phyloP scores from a whole-genome alignment of 2,329 filamentous ascomycete genomes.

The Fusarium oxysporum region DNA sequence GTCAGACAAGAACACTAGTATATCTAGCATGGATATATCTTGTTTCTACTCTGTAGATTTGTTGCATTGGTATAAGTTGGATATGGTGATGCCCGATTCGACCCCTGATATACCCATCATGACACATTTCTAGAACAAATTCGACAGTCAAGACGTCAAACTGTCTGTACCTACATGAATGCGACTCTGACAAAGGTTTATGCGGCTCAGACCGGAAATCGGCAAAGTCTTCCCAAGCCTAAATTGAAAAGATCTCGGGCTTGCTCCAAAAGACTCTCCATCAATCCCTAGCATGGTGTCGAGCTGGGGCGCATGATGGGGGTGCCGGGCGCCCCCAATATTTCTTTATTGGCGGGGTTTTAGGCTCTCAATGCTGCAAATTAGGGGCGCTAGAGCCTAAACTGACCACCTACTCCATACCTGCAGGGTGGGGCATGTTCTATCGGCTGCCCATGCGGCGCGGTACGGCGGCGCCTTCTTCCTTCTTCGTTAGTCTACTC shows the following conservation, averaged over 20 bases:
- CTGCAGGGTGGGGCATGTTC: conserved; percentile 7
- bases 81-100: conserved; percentile 24
- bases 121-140: neutral
- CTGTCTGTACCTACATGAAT: conserved; percentile 23
- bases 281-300: neutral
- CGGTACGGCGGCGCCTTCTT: conserved; percentile 13
- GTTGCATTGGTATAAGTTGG: neutral
- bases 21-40: neutral
- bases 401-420: conserved; percentile 41
- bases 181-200: conserved; percentile 21
- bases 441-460: conserved; percentile 20
- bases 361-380: conserved; percentile 34
- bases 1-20: neutral
- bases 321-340: conserved; percentile 8
- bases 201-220: conserved; percentile 29
- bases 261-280: neutral
- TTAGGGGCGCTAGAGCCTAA: conserved; percentile 37
- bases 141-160: conserved; percentile 1
- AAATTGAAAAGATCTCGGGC: neutral
- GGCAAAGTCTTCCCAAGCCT: conserved; percentile 18
- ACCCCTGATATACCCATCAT: neutral
- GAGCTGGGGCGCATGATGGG: conserved; percentile 7
- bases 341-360: conserved; percentile 42
- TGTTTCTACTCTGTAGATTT: neutral
- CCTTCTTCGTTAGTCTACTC: conserved; percentile 2